These are phyloP conservation scores for Corylus americana DNA, from an alignment of 306 rosid genomes.

Conservation along the genomic window DNA sequence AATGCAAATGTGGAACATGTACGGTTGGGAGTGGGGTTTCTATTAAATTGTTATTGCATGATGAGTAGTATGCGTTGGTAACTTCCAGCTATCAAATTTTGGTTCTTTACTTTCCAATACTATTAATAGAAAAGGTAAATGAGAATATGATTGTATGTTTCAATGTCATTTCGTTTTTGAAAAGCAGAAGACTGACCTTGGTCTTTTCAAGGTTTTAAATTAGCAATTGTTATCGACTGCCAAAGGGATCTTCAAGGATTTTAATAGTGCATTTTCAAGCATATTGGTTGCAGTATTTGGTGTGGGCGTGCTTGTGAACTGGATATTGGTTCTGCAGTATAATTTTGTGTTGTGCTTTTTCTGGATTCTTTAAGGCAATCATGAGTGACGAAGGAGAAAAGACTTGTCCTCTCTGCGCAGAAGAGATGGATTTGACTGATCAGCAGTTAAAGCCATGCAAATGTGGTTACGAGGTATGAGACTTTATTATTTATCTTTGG, in stretches of 20 bases:
- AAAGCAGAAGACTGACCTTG: background rate
- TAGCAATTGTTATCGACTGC: background rate
- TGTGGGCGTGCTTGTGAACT: background rate
- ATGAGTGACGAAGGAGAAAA: conserved; percentile 96
- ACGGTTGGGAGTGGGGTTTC: background rate
- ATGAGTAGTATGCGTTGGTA: background rate
- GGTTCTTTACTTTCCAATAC: background rate
- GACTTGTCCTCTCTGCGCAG: conserved; percentile 97
- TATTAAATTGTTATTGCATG: conserved; percentile 3
- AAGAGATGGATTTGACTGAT: conserved; percentile 99
- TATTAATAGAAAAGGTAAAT: background rate
- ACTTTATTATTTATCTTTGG: background rate
- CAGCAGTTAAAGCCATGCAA: conserved; percentile 97
- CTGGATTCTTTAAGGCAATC: conserved; percentile 46
- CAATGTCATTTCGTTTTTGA: background rate
- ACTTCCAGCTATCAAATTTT: background rate
- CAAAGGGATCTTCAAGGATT: too few species aligned
- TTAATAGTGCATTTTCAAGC: background rate
- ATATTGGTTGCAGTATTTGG: background rate
- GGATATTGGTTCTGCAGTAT: background rate
- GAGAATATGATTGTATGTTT: background rate
- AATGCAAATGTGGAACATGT: conserved; percentile 4
- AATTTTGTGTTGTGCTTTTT: conserved; percentile 1
- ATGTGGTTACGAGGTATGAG: conserved; percentile 89
- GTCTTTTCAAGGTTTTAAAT: background rate